Conservation (phyloP, 2,329 filamentous ascomycete genomes). For the Pseudocercospora musae region DNA sequence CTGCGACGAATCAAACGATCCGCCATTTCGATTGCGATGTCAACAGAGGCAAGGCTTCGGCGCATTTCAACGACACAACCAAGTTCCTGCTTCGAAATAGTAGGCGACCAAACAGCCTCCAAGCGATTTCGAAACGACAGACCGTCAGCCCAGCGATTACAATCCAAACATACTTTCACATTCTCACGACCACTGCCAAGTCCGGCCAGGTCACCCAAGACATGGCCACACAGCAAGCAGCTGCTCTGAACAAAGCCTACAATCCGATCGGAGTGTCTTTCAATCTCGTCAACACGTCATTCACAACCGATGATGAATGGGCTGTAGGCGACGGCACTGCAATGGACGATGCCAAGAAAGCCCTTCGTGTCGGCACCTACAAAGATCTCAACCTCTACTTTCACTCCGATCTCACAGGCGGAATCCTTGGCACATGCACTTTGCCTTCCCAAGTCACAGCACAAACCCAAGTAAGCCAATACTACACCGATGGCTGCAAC, state of each 20-base stretch:
- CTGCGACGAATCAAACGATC: conserved; percentile 26
- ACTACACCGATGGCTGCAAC: conserved; percentile 56
- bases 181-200: conserved; percentile 40
- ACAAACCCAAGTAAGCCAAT: conserved; percentile 34
- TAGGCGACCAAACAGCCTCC: conserved; percentile 12
- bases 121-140: conserved; percentile 26
- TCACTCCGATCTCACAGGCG: conserved; percentile 50
- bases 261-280: conserved; percentile 52
- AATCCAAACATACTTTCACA: conserved; percentile 46
- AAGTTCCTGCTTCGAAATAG: conserved; percentile 33
- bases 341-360: conserved; percentile 51
- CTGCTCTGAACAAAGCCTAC: conserved; percentile 44
- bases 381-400: conserved; percentile 58
- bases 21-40: conserved; percentile 46
- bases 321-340: conserved; percentile 46
- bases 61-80: conserved; percentile 41
- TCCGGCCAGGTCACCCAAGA: conserved; percentile 40
- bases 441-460: conserved; percentile 42
- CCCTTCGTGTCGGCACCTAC: conserved; percentile 55
- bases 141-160: conserved; percentile 31
- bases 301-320: conserved; percentile 55
- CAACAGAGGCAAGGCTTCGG: conserved; percentile 35
- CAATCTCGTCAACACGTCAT: conserved; percentile 48
- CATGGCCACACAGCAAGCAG: conserved; percentile 41
- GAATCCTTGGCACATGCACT: conserved; percentile 55